Conservation (phyloP, 2,329 filamentous ascomycete genomes). For the Dothistroma septosporum region DNA sequence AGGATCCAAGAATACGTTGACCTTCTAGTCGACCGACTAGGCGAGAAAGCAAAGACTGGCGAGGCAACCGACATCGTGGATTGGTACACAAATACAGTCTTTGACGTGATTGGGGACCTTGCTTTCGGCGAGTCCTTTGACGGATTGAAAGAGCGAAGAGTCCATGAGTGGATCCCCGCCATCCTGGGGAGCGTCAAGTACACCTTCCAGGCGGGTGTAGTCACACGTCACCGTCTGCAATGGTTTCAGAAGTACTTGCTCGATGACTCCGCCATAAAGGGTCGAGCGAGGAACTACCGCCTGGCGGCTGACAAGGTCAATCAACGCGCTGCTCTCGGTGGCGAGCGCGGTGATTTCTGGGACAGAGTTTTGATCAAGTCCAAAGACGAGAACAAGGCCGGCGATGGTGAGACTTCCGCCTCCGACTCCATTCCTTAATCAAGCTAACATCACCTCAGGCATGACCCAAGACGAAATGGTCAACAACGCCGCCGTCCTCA, state of each 20-base stretch:
- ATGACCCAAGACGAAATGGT: conserved; percentile 30
- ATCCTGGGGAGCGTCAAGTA: conserved; percentile 28
- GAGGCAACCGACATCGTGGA: conserved; percentile 26
- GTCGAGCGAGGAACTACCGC: conserved; percentile 22
- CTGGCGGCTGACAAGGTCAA: conserved; percentile 9
- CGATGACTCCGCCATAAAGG: conserved; percentile 1
- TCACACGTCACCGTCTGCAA: conserved; percentile 6
- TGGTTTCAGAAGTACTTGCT: conserved; percentile 8
- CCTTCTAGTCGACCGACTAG: conserved; percentile 33
- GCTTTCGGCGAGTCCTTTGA: conserved; percentile 29
- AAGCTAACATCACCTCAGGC: background rate
- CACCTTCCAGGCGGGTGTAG: conserved; percentile 1
- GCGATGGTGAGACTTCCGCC: conserved; percentile 14
- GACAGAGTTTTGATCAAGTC: conserved; percentile 19
- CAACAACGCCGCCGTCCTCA: conserved; percentile 27
- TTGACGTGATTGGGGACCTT: conserved; percentile 31
- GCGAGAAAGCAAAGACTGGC: conserved; percentile 8
- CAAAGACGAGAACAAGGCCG: conserved; percentile 14
- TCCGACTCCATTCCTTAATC: background rate
- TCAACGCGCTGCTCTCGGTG: conserved; percentile 8
- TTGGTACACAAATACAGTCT: conserved; percentile 25
- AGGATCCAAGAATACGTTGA: conserved; percentile 39
- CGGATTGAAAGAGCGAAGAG: conserved; percentile 23
- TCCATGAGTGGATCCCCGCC: conserved; percentile 35
- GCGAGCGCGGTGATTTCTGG: conserved; percentile 18